Evolutionary conservation across 108 stramenopile genomes (phyloP).

Genomic region (Stephanodiscus minutulus): DNA sequence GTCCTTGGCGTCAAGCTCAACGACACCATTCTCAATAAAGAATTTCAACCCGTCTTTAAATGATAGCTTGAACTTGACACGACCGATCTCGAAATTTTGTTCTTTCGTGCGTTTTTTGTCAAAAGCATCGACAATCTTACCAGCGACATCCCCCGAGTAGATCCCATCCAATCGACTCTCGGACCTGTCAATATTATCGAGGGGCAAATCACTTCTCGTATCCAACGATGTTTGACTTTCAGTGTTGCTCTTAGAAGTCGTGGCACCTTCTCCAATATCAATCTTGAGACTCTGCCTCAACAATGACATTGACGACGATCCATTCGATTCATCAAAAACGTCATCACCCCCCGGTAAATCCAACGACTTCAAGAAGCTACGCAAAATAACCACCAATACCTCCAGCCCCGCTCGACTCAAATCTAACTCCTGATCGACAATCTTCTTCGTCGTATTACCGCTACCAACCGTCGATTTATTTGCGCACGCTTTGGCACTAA

Average conservation of each 20-base stretch:
- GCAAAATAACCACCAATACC: slow-evolving; percentile 76
- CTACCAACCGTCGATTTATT: slow-evolving; percentile 12
- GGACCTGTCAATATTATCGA: slow-evolving; percentile 20
- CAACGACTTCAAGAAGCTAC: slow-evolving; percentile 70
- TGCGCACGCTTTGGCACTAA: slow-evolving; percentile 54
- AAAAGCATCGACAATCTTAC: slow-evolving; percentile 73
- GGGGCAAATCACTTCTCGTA: slow-evolving; percentile 13
- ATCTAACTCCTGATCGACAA: slow-evolving; percentile 68
- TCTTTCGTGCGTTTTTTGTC: slow-evolving; percentile 84
- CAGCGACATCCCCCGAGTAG: slow-evolving; percentile 16
- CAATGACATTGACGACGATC: slow-evolving; percentile 56
- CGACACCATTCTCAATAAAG: slow-evolving; percentile 87
- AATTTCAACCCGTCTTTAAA: slow-evolving; percentile 88
- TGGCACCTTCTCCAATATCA: slow-evolving; percentile 41
- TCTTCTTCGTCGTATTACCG: slow-evolving; percentile 49
- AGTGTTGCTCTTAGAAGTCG: background rate
- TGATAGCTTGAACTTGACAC: slow-evolving; percentile 93
- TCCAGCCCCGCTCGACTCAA: slow-evolving; percentile 76
- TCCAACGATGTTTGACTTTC: slow-evolving; percentile 2
- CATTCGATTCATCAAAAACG: slow-evolving; percentile 53
- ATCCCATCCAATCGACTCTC: slow-evolving; percentile 10
- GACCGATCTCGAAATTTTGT: slow-evolving; percentile 90
- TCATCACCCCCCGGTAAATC: slow-evolving; percentile 64
- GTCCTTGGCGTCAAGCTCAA: slow-evolving; percentile 78
- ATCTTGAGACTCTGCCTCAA: slow-evolving; percentile 54